Conservation (phyloP, 805 yeast genomes). For the Pichia cephalocereana region DNA sequence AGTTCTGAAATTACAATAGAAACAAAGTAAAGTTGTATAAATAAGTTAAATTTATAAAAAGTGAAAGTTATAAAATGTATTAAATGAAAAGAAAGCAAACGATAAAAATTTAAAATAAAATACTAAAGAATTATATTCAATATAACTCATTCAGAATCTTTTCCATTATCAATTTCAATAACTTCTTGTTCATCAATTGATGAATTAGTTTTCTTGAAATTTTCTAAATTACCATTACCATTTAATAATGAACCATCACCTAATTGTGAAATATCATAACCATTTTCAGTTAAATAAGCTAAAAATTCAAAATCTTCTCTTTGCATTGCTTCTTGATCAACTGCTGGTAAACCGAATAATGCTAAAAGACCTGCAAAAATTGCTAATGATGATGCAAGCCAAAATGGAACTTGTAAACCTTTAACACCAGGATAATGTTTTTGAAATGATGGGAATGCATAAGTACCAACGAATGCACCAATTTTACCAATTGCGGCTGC, state of each 20-base stretch:
- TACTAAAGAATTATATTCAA: not conserved
- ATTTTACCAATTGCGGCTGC: constrained; percentile 89
- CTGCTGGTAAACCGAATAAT: constrained; percentile 63
- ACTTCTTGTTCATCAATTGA: constrained; percentile 1
- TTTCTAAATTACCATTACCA: not conserved
- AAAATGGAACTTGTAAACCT: constrained; percentile 73
- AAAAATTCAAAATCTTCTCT: constrained; percentile 69
- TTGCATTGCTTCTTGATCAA: constrained; percentile 75
- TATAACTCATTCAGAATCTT: not conserved
- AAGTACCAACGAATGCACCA: constrained; percentile 90
- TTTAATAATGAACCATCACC: constrained; percentile 29
- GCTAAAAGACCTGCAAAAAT: constrained; percentile 62
- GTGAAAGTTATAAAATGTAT: not conserved
- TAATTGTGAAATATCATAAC: constrained; percentile 58
- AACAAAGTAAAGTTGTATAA: no score
- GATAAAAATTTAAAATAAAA: no score
- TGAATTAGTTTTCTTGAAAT: not conserved
- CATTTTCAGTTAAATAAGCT: constrained; percentile 54
- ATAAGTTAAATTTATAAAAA: not conserved
- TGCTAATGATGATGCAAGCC: constrained; percentile 71
- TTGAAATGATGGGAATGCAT: constrained; percentile 76
- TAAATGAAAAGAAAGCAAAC: no score
- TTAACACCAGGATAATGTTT: constrained; percentile 46
- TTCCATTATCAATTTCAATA: not conserved
- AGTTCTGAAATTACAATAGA: no score